Conservation (phyloP, 2,329 filamentous ascomycete species). For the Dichotomopilus funicola region DNA sequence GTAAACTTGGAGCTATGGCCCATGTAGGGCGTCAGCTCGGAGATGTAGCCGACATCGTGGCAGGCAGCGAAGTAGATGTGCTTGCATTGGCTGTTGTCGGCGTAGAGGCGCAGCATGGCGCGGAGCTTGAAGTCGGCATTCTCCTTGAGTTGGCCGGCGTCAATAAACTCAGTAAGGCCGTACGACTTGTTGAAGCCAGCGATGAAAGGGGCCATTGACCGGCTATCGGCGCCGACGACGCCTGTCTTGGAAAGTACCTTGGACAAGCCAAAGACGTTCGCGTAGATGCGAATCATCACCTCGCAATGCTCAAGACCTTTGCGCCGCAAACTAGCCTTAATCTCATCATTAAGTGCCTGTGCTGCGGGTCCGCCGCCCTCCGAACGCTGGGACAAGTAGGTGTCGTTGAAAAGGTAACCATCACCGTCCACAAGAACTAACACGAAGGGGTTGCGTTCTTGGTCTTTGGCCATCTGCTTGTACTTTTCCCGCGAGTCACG, state of each 20-base stretch:
- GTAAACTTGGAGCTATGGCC: conserved; percentile 47
- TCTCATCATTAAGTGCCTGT: conserved; percentile 43
- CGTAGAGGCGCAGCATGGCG: conserved; percentile 43
- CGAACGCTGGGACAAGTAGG: conserved; percentile 39
- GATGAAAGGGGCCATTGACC: conserved; percentile 48
- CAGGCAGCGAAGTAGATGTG: conserved; percentile 60
- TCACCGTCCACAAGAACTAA: conserved; percentile 58
- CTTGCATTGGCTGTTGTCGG: conserved; percentile 54
- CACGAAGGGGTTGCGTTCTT: conserved; percentile 51
- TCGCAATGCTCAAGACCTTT: conserved; percentile 44
- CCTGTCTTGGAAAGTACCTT: conserved; percentile 43
- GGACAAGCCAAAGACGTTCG: conserved; percentile 48
- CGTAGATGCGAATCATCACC: conserved; percentile 50
- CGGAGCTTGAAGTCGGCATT: conserved; percentile 55
- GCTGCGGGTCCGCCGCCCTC: conserved; percentile 52
- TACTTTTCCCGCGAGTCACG: conserved; percentile 47
- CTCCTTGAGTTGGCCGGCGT: conserved; percentile 55
- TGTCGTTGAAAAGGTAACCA: conserved; percentile 50
- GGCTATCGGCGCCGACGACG: conserved; percentile 46
- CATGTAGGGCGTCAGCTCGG: conserved; percentile 47
- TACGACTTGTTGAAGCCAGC: conserved; percentile 52
- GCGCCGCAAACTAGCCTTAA: conserved; percentile 43
- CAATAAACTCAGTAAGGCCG: conserved; percentile 54
- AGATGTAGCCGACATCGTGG: conserved; percentile 53
- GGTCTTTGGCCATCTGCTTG: conserved; percentile 44